Conservation (phyloP, 2,329 filamentous ascomycete genomes). For the Aureobasidium musti region DNA sequence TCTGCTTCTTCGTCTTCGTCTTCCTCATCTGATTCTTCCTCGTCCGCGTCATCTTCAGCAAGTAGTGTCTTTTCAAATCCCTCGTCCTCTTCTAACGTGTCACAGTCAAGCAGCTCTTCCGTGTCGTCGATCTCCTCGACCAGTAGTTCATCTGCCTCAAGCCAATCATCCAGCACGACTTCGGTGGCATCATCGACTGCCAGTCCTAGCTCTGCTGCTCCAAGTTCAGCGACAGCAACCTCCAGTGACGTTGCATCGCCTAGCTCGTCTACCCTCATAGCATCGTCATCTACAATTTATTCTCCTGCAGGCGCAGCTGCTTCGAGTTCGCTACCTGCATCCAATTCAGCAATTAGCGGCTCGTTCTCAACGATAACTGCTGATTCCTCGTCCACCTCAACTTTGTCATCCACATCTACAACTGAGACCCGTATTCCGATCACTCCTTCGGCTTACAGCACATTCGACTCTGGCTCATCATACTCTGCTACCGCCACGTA, state of each 20-base stretch:
- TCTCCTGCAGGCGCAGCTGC: background rate
- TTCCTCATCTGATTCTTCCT: background rate
- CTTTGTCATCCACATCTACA: background rate
- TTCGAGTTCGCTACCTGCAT: background rate
- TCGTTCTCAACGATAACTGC: slow-evolving; percentile 4
- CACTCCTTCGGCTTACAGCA: slow-evolving; percentile 16
- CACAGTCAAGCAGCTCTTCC: slow-evolving; percentile 2
- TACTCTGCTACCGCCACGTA: slow-evolving; percentile 16
- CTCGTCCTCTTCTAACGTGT: background rate
- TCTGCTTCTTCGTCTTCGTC: background rate
- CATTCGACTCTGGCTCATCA: background rate
- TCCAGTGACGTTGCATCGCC: background rate
- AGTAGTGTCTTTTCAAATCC: background rate
- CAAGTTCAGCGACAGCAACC: background rate
- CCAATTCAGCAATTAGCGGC: background rate
- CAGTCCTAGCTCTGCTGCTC: background rate
- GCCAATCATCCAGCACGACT: background rate
- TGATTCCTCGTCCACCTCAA: background rate
- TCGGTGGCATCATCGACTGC: background rate
- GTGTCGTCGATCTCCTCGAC: background rate
- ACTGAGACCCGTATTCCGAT: slow-evolving; percentile 14
- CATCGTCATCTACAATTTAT: too few relatives aligned
- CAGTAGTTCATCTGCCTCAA: background rate
- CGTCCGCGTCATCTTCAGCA: background rate
- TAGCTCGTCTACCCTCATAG: background rate